These are phyloP conservation scores for Xylariaceae sp. DNA, from an alignment of 2,329 filamentous ascomycete species.

Conservation along the genomic window DNA sequence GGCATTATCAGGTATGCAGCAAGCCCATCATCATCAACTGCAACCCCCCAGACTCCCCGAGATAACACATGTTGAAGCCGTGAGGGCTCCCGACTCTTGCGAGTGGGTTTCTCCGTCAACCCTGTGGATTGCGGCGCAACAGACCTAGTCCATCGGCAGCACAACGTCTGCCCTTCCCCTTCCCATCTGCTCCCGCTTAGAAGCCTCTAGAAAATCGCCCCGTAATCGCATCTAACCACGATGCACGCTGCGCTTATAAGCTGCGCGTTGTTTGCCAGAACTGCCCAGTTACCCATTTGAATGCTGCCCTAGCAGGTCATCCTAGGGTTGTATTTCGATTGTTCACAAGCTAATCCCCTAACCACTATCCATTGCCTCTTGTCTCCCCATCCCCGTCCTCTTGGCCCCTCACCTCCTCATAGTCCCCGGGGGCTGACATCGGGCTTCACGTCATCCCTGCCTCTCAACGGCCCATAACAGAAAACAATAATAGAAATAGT, in stretches of 20 bases:
- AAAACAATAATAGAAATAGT: background rate
- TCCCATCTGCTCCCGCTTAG: background rate
- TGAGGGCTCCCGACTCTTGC: background rate
- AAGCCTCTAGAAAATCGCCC: constrained; percentile 10
- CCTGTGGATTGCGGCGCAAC: too few relatives aligned
- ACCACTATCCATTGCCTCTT: background rate
- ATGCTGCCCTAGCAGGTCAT: background rate
- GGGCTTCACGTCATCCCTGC: background rate
- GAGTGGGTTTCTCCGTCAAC: too few relatives aligned
- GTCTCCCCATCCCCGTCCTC: background rate
- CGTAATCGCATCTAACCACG: constrained; percentile 2
- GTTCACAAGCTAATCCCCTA: too few relatives aligned
- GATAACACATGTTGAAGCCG: background rate
- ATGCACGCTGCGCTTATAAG: background rate
- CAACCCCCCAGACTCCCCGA: background rate
- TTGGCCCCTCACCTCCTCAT: background rate
- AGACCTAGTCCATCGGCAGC: too few relatives aligned
- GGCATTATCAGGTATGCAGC: background rate
- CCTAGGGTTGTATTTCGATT: background rate
- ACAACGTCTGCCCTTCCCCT: background rate
- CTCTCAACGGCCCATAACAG: background rate
- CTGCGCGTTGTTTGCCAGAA: constrained; percentile 3
- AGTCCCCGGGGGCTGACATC: background rate
- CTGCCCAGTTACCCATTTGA: background rate
- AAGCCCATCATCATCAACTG: background rate